Evolutionary conservation across 305 asterid genomes (phyloP).

Genomic region (Ilex paraguariensis): DNA sequence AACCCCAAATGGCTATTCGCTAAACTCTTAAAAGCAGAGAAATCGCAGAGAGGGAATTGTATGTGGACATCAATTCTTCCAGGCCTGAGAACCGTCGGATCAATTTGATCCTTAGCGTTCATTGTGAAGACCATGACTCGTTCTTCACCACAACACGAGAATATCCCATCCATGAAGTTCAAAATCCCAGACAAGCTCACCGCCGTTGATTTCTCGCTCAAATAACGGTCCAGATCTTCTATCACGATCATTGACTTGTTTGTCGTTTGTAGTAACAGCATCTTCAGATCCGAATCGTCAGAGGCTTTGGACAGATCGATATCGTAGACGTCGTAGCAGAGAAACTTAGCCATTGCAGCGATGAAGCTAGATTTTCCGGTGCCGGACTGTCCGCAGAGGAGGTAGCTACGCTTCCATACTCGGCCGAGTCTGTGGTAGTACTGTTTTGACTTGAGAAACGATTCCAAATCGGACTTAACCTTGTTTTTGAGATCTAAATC

Average conservation of each 20-base stretch:
- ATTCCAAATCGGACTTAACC: slow-evolving; percentile 70
- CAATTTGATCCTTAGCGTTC: slow-evolving; percentile 59
- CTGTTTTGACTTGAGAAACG: slow-evolving; percentile 67
- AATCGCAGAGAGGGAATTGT: slow-evolving; percentile 79
- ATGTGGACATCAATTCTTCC: slow-evolving; percentile 85
- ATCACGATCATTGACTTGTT: slow-evolving; percentile 62
- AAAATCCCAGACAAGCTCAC: slow-evolving; percentile 66
- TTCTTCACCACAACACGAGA: slow-evolving; percentile 86
- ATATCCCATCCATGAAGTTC: slow-evolving; percentile 88
- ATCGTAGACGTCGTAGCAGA: slow-evolving; percentile 74
- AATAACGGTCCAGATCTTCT: slow-evolving; percentile 79
- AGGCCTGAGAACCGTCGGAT: slow-evolving; percentile 65
- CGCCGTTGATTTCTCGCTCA: slow-evolving; percentile 43
- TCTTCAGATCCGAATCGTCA: slow-evolving; percentile 70
- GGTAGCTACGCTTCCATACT: slow-evolving; percentile 84
- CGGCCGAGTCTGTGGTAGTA: slow-evolving; percentile 76
- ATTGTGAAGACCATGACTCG: slow-evolving; percentile 77
- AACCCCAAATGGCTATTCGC: slow-evolving; percentile 75
- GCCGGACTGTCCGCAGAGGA: slow-evolving; percentile 71
- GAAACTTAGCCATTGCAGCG: slow-evolving; percentile 69
- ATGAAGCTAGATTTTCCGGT: slow-evolving; percentile 84
- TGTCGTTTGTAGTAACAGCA: slow-evolving; percentile 66
- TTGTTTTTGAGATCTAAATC: slow-evolving; percentile 71
- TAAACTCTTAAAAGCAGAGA: slow-evolving; percentile 58
- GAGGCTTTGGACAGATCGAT: slow-evolving; percentile 50